Conservation (phyloP, 2,329 filamentous ascomycete genomes). For the Zopfia rhizophila region DNA sequence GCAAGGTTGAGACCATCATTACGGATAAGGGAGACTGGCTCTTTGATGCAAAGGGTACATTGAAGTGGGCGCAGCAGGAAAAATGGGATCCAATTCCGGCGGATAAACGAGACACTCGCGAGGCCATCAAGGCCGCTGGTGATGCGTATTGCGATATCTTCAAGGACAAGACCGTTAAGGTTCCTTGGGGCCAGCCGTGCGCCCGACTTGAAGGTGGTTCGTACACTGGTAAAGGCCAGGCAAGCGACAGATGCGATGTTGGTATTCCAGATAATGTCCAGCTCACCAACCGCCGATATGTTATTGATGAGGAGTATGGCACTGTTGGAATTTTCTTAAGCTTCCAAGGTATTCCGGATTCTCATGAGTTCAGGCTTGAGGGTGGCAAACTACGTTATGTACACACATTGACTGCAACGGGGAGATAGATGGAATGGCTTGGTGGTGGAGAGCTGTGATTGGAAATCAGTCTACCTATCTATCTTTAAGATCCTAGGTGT, state of each 20-base stretch:
- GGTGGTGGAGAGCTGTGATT: too few relatives aligned
- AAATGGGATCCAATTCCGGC: constrained; percentile 26
- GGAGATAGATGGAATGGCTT: too few relatives aligned
- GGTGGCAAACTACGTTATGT: constrained; percentile 12
- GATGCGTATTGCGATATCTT: constrained; percentile 39
- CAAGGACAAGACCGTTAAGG: constrained; percentile 31
- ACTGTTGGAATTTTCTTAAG: constrained; percentile 29
- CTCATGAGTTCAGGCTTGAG: constrained; percentile 15
- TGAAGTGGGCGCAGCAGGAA: constrained; percentile 22
- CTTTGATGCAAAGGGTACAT: constrained; percentile 30
- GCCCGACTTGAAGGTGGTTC: constrained; percentile 38
- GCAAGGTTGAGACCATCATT: constrained; percentile 26
- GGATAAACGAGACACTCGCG: constrained; percentile 25
- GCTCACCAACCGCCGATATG: constrained; percentile 32
- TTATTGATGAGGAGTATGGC: constrained; percentile 36
- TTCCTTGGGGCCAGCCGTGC: constrained; percentile 39
- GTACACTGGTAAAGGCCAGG: constrained; percentile 28
- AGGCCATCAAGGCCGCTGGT: constrained; percentile 31
- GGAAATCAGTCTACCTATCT: too few relatives aligned
- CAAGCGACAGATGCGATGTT: constrained; percentile 29
- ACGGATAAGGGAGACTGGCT: constrained; percentile 34
- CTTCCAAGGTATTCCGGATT: constrained; percentile 1
- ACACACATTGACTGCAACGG: too few relatives aligned
- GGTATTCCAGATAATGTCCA: constrained; percentile 35
- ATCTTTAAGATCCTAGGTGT: too few relatives aligned